These are phyloP conservation scores for Lichtheimia hyalospora DNA, from an alignment of 371 early-diverging fungal genomes.

Conservation along the genomic window DNA sequence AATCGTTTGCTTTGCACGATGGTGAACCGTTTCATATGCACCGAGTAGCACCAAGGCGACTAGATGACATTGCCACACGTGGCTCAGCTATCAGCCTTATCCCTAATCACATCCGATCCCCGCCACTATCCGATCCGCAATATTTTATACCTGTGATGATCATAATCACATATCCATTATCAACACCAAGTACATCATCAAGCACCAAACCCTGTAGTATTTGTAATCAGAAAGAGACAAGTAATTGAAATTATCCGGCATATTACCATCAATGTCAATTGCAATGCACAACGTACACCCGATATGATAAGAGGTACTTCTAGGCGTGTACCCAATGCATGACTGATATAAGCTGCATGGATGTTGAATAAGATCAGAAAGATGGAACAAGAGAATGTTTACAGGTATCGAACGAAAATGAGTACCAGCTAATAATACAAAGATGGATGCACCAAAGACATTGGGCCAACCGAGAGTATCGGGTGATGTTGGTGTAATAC, in stretches of 20 bases:
- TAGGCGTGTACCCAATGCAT: slow-evolving; percentile 2
- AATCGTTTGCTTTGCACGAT: slow-evolving; percentile 5
- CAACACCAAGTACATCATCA: slow-evolving; percentile 8
- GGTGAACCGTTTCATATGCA: slow-evolving; percentile 12
- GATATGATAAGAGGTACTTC: slow-evolving; percentile 8
- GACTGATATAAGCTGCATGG: slow-evolving; percentile 6
- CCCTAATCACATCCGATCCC: no score
- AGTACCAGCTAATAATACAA: slow-evolving; percentile 11
- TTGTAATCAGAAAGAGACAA: background rate
- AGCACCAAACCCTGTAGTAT: slow-evolving; percentile 6
- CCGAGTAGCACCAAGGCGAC: slow-evolving; percentile 11
- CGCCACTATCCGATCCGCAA: no score
- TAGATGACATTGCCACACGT: background rate
- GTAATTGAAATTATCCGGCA: background rate
- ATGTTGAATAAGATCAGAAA: background rate
- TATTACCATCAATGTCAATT: slow-evolving; percentile 11
- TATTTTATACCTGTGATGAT: slow-evolving; percentile 8
- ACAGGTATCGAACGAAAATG: background rate
- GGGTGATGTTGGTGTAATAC: no score
- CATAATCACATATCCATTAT: slow-evolving; percentile 1
- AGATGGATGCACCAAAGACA: slow-evolving; percentile 11
- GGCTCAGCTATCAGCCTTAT: no score
- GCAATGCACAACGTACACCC: slow-evolving; percentile 11
- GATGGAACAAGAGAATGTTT: background rate
- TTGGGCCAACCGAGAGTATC: slow-evolving; percentile 5